A percentile compares a stretch with the other conserved stretches of the same genome.
phyloP scores from a whole-genome alignment of 306 rosid genomes.

The Canavalia ensiformis region DNA sequence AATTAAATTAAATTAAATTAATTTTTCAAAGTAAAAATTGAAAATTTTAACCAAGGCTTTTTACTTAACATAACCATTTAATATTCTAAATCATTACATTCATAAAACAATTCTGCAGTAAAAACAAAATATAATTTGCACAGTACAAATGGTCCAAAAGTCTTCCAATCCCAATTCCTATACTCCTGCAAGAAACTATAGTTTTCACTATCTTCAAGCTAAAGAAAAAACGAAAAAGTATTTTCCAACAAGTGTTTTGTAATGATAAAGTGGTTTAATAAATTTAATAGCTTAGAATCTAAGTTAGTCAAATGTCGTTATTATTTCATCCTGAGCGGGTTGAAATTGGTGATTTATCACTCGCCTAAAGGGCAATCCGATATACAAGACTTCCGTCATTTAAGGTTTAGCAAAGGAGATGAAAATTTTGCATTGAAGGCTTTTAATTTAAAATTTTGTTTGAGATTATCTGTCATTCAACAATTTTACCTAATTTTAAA shows the following conservation, averaged over 20 bases:
- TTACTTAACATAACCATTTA: background rate
- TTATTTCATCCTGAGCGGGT: background rate
- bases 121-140: background rate
- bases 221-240: background rate
- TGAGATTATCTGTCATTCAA: background rate
- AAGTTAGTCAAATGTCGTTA: background rate
- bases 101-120: conserved; percentile 8
- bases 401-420: background rate
- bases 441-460: background rate
- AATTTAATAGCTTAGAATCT: background rate
- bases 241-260: background rate
- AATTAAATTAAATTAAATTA: background rate
- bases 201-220: background rate
- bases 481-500: background rate
- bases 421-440: background rate
- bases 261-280: background rate
- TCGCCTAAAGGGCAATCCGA: background rate
- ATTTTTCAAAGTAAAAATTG: background rate
- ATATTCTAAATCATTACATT: conserved; percentile 24
- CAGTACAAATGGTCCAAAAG: background rate
- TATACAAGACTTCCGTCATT: background rate
- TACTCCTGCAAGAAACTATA: background rate
- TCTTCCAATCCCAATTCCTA: background rate
- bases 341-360: background rate
- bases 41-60: background rate